Percentiles rank a stretch among this genome's conserved stretches.
Conservation (phyloP, 2,329 filamentous ascomycete genomes). For the Thielaviopsis musarum region DNA sequence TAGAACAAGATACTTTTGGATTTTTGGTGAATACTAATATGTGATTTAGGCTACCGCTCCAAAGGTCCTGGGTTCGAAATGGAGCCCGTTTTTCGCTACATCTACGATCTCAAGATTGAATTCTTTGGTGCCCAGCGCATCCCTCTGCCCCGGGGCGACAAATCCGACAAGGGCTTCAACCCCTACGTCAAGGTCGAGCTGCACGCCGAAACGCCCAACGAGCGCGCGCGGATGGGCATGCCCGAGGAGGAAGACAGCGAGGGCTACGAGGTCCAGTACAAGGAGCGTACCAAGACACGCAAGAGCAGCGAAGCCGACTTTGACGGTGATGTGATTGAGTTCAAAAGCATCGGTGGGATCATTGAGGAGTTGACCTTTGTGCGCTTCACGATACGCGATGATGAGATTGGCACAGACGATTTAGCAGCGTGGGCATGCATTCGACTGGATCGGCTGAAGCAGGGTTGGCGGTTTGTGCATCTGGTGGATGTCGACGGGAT, state of each 20-base stretch:
- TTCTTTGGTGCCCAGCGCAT: constrained; percentile 63
- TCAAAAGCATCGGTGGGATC: constrained; percentile 36
- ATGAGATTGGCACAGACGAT: constrained; percentile 62
- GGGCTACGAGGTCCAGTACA: constrained; percentile 30
- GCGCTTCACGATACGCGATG: constrained; percentile 74
- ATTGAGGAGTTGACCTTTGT: constrained; percentile 57
- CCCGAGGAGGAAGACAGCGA: constrained; percentile 22
- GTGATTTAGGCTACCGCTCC: constrained; percentile 19
- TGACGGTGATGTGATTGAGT: constrained; percentile 37
- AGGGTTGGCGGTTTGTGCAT: constrained; percentile 63
- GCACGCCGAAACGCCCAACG: constrained; percentile 54
- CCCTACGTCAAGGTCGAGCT: constrained; percentile 75
- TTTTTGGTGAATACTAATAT: neutral
- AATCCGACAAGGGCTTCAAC: constrained; percentile 40
- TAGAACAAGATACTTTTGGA: neutral
- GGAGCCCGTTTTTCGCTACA: constrained; percentile 29
- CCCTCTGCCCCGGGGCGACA: constrained; percentile 41
- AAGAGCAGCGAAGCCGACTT: constrained; percentile 49
- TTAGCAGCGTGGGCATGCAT: constrained; percentile 81
- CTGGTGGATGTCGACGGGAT: constrained; percentile 53
- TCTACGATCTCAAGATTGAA: constrained; percentile 53
- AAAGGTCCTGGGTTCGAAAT: constrained; percentile 8
- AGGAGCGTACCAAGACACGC: constrained; percentile 40
- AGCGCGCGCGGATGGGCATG: constrained; percentile 22
- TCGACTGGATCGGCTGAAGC: constrained; percentile 60